Conservation (phyloP, 352 stramenopile genomes). For the Peronosclerospora sorghi region DNA sequence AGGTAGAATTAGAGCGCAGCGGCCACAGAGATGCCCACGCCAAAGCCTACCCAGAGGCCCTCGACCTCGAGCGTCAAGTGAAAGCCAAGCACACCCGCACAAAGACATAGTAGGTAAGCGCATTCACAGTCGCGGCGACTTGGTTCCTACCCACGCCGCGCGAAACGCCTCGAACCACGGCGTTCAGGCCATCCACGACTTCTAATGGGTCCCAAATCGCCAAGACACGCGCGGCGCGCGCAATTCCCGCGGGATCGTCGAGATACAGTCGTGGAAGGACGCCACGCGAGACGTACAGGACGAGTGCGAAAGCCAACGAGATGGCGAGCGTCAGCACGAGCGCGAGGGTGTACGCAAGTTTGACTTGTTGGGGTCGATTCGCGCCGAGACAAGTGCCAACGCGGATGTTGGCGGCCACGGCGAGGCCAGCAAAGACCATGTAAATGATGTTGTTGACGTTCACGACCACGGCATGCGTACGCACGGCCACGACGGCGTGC, state of each 20-base stretch:
- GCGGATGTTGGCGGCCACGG: constrained; percentile 43
- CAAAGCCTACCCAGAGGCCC: constrained; percentile 52
- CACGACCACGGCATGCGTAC: constrained; percentile 47
- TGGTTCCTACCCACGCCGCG: constrained; percentile 49
- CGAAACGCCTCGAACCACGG: constrained; percentile 54
- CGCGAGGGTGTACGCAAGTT: constrained; percentile 26
- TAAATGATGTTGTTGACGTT: constrained; percentile 55
- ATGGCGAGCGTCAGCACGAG: constrained; percentile 26
- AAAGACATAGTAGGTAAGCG: constrained; percentile 64
- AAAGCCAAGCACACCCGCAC: constrained; percentile 46
- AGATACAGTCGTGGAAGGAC: constrained; percentile 41
- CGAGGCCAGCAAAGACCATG: constrained; percentile 51
- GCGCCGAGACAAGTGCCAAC: constrained; percentile 52
- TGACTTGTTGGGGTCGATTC: constrained; percentile 29
- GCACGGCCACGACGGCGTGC: constrained; percentile 37
- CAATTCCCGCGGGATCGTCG: constrained; percentile 26
- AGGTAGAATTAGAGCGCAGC: constrained; percentile 24
- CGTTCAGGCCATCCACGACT: constrained; percentile 41
- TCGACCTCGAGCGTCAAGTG: constrained; percentile 30
- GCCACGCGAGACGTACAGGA: constrained; percentile 14
- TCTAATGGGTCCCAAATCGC: constrained; percentile 33
- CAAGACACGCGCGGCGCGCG: constrained; percentile 27
- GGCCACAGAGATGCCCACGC: constrained; percentile 36
- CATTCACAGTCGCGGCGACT: constrained; percentile 48
- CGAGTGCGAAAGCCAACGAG: constrained; percentile 13